Conservation (phyloP, 1,139 yeast genomes). For the Hyphopichia fennica region DNA sequence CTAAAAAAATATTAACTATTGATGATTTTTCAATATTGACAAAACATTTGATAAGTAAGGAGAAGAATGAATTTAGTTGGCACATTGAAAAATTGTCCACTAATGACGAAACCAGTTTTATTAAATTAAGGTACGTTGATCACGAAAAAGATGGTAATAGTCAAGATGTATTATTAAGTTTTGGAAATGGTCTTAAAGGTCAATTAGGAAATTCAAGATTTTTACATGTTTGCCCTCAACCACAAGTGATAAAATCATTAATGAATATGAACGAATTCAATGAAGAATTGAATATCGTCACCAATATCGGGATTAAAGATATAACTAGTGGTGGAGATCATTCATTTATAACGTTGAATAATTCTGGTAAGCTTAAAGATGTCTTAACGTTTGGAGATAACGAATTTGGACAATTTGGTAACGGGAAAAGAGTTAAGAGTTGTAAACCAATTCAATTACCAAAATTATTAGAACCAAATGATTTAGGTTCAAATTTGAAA, state of each 20-base stretch:
- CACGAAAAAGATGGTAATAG: slow-evolving; percentile 15
- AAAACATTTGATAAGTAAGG: slow-evolving; percentile 26
- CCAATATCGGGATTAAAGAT: slow-evolving; percentile 46
- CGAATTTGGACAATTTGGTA: slow-evolving; percentile 80
- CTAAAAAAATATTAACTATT: slow-evolving; percentile 49
- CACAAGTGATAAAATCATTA: slow-evolving; percentile 58
- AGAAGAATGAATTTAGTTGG: slow-evolving; percentile 33
- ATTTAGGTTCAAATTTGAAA: slow-evolving; percentile 16
- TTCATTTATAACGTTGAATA: slow-evolving; percentile 57
- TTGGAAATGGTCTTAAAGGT: slow-evolving; percentile 89
- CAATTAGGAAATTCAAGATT: slow-evolving; percentile 80
- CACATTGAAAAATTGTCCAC: slow-evolving; percentile 58
- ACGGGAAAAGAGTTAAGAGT: slow-evolving; percentile 65
- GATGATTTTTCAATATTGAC: slow-evolving; percentile 20
- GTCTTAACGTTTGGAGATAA: slow-evolving; percentile 84
- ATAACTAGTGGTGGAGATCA: slow-evolving; percentile 71
- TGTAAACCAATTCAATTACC: slow-evolving; percentile 59
- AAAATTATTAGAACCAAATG: slow-evolving; percentile 56
- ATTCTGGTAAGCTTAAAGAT: slow-evolving; percentile 46
- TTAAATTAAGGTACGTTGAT: slow-evolving; percentile 34
- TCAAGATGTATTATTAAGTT: slow-evolving; percentile 48
- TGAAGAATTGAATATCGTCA: slow-evolving; percentile 28
- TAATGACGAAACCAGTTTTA: slow-evolving; percentile 66
- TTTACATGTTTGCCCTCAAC: slow-evolving; percentile 70
- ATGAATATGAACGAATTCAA: slow-evolving; percentile 44